Evolutionary conservation across 352 stramenopile species (phyloP).

Genomic region (Phytopythium delawarense): DNA sequence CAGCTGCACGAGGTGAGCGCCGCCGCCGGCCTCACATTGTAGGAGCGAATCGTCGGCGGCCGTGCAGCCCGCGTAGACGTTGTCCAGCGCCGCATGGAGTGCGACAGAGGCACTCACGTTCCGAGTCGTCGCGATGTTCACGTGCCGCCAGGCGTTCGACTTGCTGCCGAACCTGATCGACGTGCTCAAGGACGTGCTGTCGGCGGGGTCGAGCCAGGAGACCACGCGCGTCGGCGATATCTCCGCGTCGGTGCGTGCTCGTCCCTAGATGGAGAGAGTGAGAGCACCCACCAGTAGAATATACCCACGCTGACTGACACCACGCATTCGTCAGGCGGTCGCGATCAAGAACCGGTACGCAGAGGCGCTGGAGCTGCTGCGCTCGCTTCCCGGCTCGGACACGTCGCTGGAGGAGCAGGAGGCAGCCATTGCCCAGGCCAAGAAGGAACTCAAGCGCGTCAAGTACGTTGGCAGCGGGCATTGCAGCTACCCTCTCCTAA

Average conservation of each 20-base stretch:
- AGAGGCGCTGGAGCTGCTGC: conserved; percentile 60
- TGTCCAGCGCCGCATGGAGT: background rate
- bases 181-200: conserved; percentile 80
- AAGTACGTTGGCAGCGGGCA: conserved; percentile 33
- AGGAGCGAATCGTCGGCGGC: background rate
- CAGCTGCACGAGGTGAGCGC: conserved; percentile 58
- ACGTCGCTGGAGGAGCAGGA: conserved; percentile 80
- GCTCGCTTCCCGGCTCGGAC: conserved; percentile 67
- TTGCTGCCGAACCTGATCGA: conserved; percentile 81
- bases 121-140: background rate
- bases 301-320: no score
- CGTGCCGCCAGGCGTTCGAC: conserved; percentile 57
- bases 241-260: conserved; percentile 53
- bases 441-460: conserved; percentile 70
- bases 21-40: no score
- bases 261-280: background rate
- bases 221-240: conserved; percentile 77
- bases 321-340: conserved; percentile 37
- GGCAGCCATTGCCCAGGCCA: conserved; percentile 57
- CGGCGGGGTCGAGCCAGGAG: conserved; percentile 67
- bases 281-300: no score
- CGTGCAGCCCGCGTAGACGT: background rate
- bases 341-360: conserved; percentile 75
- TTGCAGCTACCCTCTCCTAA: background rate
- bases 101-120: background rate